A percentile compares a stretch with the other conserved stretches of the same genome.
Conservation (phyloP, 768 basidiomycete genomes). For the Russula brevipes region DNA sequence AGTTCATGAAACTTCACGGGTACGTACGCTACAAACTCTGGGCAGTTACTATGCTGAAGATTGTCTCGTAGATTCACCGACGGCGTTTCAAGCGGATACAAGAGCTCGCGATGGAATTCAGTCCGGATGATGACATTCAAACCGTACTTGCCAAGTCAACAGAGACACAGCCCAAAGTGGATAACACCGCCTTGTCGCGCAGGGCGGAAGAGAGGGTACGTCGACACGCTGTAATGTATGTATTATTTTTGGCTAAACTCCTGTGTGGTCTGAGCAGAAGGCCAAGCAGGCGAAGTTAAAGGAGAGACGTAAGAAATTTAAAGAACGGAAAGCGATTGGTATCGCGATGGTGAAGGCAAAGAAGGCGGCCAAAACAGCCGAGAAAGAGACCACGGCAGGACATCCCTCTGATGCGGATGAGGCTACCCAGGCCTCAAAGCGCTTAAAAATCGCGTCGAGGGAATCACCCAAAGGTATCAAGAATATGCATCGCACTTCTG, state of each 20-base stretch:
- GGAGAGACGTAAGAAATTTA: slow-evolving; percentile 46
- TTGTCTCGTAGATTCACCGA: slow-evolving; percentile 49
- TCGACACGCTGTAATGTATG: neutral
- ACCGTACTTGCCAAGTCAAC: slow-evolving; percentile 30
- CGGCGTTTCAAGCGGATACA: slow-evolving; percentile 53
- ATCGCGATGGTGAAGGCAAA: slow-evolving; percentile 30
- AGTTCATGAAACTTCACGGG: slow-evolving; percentile 51
- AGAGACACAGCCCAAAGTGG: slow-evolving; percentile 2
- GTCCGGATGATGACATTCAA: slow-evolving; percentile 46
- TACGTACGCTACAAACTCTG: slow-evolving; percentile 45
- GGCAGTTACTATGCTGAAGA: neutral
- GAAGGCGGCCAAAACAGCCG: slow-evolving; percentile 9
- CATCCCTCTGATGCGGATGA: neutral
- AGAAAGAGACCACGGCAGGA: neutral
- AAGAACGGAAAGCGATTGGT: slow-evolving; percentile 40
- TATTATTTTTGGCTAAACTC: neutral
- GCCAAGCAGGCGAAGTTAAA: slow-evolving; percentile 42
- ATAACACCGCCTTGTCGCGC: slow-evolving; percentile 40
- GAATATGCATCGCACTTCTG: neutral
- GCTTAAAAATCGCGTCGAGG: neutral
- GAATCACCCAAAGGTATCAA: neutral
- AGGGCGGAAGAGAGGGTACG: slow-evolving; percentile 59
- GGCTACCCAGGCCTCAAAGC: neutral
- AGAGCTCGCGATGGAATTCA: slow-evolving; percentile 36
- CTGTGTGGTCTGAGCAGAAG: slow-evolving; percentile 35